Evolutionary conservation across 306 rosid genomes (phyloP).

Genomic region (Astragalus membranaceus): DNA sequence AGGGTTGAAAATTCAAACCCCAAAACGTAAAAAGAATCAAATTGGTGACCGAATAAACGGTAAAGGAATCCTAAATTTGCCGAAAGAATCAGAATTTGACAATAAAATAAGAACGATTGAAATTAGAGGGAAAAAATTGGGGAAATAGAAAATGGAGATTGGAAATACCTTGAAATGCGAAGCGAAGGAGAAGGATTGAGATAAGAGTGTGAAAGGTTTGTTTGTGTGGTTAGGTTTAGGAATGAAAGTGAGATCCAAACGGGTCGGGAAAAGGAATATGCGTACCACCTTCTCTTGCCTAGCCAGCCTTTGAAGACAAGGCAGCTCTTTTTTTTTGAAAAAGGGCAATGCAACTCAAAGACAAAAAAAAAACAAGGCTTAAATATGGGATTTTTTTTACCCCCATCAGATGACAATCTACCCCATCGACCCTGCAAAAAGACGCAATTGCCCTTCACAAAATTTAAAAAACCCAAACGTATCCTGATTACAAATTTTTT

Average conservation of each 20-base stretch:
- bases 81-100: neutral
- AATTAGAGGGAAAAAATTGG: neutral
- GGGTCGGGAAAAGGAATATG: neutral
- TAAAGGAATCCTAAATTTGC: neutral
- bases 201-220: neutral
- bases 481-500: too few relatives aligned
- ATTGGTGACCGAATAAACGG: neutral
- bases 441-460: too few relatives aligned
- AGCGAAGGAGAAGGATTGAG: neutral
- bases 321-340: too few relatives aligned
- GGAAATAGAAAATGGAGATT: neutral
- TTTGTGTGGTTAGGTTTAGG: neutral
- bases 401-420: too few relatives aligned
- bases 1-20: slow-evolving; percentile 41
- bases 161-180: slow-evolving; percentile 31
- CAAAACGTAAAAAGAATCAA: neutral
- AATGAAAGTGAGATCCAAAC: neutral
- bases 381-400: too few relatives aligned
- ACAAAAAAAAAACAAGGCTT: neutral
- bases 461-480: too few relatives aligned
- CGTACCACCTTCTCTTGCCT: neutral
- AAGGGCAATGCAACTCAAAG: neutral
- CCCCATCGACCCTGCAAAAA: too few relatives aligned
- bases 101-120: neutral
- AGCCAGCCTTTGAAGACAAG: neutral